Evolutionary conservation across 495 filamentous ascomycete species (phyloP).

Genomic region (Penicillium robsamsonii): DNA sequence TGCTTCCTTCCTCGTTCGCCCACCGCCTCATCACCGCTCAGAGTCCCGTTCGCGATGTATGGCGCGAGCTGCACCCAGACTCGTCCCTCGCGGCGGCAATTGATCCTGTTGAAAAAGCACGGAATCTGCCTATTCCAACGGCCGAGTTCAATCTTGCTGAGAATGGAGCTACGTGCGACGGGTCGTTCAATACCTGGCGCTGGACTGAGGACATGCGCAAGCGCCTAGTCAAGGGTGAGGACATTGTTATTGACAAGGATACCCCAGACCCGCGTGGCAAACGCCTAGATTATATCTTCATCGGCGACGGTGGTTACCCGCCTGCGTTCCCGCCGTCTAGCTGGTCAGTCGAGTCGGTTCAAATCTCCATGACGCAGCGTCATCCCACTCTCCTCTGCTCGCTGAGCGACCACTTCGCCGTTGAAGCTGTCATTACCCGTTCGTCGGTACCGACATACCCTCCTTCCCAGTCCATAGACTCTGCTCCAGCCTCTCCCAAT

Average conservation of each 20-base stretch:
- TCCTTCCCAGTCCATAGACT: not conserved
- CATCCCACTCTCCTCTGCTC: constrained; percentile 82
- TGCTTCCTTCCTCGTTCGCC: constrained; percentile 83
- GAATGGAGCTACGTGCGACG: constrained; percentile 88
- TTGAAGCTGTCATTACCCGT: constrained; percentile 50
- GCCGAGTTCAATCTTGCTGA: constrained; percentile 71
- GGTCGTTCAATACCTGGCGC: constrained; percentile 85
- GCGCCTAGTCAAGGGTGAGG: constrained; percentile 56
- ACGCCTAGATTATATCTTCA: constrained; percentile 93
- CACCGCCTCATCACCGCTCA: constrained; percentile 78
- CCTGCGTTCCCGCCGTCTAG: constrained; percentile 32
- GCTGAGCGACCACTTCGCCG: constrained; percentile 89
- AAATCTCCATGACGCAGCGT: constrained; percentile 76
- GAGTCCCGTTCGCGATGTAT: constrained; percentile 76
- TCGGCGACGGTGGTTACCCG: constrained; percentile 46
- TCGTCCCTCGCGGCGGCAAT: constrained; percentile 70
- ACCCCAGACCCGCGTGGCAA: constrained; percentile 70
- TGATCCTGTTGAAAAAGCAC: constrained; percentile 57
- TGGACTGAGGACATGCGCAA: constrained; percentile 69
- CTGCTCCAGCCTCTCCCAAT: not conserved
- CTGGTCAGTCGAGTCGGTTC: constrained; percentile 67
- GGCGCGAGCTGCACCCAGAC: constrained; percentile 76
- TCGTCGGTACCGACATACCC: not conserved
- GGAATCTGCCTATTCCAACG: constrained; percentile 55
- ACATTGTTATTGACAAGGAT: constrained; percentile 54